Percentiles rank a stretch among this genome's conserved stretches.
Evolutionary conservation across 345 rosid species (phyloP).

Genomic region (Brassica nigra): DNA sequence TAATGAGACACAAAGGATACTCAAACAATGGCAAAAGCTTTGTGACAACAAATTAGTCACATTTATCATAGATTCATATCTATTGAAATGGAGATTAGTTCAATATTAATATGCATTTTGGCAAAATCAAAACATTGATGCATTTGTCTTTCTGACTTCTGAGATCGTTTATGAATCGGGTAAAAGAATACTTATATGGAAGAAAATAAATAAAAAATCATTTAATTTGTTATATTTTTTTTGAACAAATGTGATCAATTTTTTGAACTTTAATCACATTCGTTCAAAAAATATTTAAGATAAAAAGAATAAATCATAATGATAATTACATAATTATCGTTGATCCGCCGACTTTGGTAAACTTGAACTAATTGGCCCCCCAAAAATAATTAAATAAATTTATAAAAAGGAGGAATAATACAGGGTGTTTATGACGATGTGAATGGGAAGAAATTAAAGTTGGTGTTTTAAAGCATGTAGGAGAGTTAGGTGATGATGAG

Average conservation of each 20-base stretch:
- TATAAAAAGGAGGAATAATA: constrained; percentile 33
- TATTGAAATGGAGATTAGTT: neutral
- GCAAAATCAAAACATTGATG: neutral
- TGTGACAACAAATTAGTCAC: constrained; percentile 19
- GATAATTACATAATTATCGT: neutral
- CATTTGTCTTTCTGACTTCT: neutral
- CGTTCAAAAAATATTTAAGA: neutral
- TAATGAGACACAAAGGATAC: constrained; percentile 7
- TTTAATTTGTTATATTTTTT: too few species aligned
- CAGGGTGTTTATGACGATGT: constrained; percentile 40
- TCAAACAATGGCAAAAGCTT: constrained; percentile 17
- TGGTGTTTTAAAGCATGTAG: constrained; percentile 34
- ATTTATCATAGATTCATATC: neutral
- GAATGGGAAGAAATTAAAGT: constrained; percentile 33
- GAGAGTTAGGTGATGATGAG: constrained; percentile 49
- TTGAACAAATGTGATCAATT: too few species aligned
- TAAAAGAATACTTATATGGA: too few species aligned
- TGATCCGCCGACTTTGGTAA: neutral
- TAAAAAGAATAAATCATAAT: neutral
- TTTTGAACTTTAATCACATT: too few species aligned
- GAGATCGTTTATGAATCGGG: neutral
- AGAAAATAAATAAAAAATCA: neutral
- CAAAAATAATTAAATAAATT: neutral
- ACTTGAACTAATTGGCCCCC: constrained; percentile 14
- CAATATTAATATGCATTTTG: constrained; percentile 6